These are phyloP conservation scores for Incumbomyces delicatus DNA, from an alignment of 2,329 filamentous ascomycete species.

Conservation along the genomic window DNA sequence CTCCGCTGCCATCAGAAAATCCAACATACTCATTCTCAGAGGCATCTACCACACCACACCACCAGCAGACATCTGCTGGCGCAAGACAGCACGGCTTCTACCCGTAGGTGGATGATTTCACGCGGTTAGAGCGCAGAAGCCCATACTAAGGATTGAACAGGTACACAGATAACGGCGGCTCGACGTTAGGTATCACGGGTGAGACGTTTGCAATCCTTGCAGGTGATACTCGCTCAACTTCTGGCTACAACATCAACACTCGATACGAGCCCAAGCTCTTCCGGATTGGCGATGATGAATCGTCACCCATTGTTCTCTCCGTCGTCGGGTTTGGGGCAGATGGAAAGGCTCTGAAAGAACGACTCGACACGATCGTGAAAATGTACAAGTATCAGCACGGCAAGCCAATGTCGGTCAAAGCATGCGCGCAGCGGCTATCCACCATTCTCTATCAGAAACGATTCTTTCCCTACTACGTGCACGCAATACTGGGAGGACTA, in stretches of 20 bases:
- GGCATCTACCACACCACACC: conserved; percentile 24
- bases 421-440: conserved; percentile 86
- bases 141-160: conserved; percentile 22
- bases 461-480: conserved; percentile 98
- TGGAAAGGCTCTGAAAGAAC: conserved; percentile 85
- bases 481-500: conserved; percentile 84
- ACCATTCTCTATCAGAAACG: conserved; percentile 96
- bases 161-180: conserved; percentile 97
- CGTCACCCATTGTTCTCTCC: conserved; percentile 78
- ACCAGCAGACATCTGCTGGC: conserved; percentile 33
- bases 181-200: conserved; percentile 88
- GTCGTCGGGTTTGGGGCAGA: conserved; percentile 95
- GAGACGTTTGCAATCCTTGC: conserved; percentile 93
- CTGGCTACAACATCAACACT: conserved; percentile 98
- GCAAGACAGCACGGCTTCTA: conserved; percentile 73
- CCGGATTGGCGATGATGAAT: conserved; percentile 84
- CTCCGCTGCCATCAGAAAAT: conserved; percentile 40
- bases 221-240: conserved; percentile 90
- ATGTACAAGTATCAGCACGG: conserved; percentile 98
- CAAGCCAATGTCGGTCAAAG: conserved; percentile 89
- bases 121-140: neutral
- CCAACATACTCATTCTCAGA: conserved; percentile 53
- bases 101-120: conserved; percentile 55
- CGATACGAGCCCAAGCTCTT: conserved; percentile 93
- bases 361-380: conserved; percentile 88